These are phyloP conservation scores for Teratosphaeria zuluensis DNA, from an alignment of 2,329 filamentous ascomycete genomes.

Conservation along the genomic window DNA sequence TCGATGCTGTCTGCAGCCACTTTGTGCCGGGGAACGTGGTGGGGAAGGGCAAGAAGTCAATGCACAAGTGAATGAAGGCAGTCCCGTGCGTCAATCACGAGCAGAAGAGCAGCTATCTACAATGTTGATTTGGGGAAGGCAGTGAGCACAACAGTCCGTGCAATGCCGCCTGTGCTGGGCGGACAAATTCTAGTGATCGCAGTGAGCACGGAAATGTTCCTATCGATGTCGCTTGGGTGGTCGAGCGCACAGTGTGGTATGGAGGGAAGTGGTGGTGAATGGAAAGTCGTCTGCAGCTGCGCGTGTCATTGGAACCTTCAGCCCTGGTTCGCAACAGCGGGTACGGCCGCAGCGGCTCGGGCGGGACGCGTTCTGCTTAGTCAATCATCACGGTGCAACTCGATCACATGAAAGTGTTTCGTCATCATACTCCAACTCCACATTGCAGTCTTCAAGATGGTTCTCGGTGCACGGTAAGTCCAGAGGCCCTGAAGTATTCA, in stretches of 20 bases:
- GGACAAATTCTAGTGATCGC: neutral
- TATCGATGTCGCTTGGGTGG: neutral
- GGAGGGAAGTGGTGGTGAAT: neutral
- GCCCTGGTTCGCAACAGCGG: too few relatives aligned
- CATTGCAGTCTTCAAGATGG: constrained; percentile 1
- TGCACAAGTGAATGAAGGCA: neutral
- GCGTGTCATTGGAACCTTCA: neutral
- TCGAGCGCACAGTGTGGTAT: neutral
- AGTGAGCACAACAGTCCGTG: neutral
- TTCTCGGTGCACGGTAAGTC: constrained; percentile 5
- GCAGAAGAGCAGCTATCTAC: constrained; percentile 1
- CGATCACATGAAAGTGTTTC: neutral
- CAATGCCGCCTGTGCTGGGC: neutral
- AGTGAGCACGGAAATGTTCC: neutral
- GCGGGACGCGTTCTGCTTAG: neutral
- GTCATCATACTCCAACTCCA: neutral
- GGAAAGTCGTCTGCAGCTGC: neutral
- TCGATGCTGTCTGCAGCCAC: neutral
- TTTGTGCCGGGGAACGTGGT: neutral
- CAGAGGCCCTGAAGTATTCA: neutral
- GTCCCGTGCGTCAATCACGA: neutral
- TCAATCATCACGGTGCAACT: neutral
- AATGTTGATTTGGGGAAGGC: neutral
- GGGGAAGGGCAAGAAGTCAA: neutral
- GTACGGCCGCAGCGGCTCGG: neutral